Evolutionary conservation across 306 rosid species (phyloP).

Genomic region (Glycine soja): DNA sequence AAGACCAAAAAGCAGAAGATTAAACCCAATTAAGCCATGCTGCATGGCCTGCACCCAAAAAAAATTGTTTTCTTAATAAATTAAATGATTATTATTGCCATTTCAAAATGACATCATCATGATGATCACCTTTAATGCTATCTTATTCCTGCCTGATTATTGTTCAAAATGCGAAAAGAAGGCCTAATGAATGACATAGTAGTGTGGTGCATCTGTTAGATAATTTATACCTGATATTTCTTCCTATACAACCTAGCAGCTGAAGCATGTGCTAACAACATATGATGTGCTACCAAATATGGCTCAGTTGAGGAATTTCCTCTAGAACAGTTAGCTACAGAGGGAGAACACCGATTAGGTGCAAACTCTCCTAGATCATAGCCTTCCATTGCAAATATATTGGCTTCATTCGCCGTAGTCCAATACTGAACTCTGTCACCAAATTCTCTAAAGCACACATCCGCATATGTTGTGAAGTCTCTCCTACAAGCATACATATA

Average conservation of each 20-base stretch:
- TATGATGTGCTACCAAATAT: slow-evolving; percentile 56
- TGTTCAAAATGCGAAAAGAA: too few species aligned
- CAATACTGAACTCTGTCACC: slow-evolving; percentile 64
- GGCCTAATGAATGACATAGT: neutral
- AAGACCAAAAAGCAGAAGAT: slow-evolving; percentile 44
- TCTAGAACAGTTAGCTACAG: slow-evolving; percentile 39
- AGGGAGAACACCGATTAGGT: slow-evolving; percentile 53
- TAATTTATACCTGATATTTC: slow-evolving; percentile 52
- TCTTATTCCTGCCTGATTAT: too few species aligned
- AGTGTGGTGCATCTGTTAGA: neutral
- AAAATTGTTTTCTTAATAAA: neutral
- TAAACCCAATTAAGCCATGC: slow-evolving; percentile 69
- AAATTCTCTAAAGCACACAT: slow-evolving; percentile 64
- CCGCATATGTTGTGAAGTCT: slow-evolving; percentile 56
- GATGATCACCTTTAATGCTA: too few species aligned
- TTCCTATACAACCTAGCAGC: slow-evolving; percentile 50
- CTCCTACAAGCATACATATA: slow-evolving; percentile 44
- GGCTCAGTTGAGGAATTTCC: slow-evolving; percentile 67
- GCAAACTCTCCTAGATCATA: slow-evolving; percentile 40
- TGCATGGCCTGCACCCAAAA: slow-evolving; percentile 60
- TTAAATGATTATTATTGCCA: neutral
- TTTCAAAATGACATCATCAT: neutral
- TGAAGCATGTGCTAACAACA: slow-evolving; percentile 57
- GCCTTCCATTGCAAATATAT: slow-evolving; percentile 31
- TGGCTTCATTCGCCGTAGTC: slow-evolving; percentile 60